phyloP scores from a whole-genome alignment of 345 rosid genomes.

The Acer yangbiense region DNA sequence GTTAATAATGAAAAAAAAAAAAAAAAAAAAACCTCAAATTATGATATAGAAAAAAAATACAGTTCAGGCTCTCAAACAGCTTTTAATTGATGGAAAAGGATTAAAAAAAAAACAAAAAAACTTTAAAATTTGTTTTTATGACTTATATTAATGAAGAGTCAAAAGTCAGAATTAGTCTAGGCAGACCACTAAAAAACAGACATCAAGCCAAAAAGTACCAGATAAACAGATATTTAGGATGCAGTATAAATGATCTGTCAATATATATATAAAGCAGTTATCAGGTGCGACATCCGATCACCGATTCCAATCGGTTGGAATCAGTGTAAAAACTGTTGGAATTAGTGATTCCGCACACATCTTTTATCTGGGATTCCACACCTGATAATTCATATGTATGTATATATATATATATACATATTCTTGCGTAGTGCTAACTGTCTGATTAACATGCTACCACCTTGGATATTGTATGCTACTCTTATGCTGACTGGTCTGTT shows the following conservation, averaged over 20 bases:
- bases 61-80: background rate
- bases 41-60: background rate
- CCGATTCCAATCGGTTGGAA: too few species aligned
- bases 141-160: background rate
- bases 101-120: too few species aligned
- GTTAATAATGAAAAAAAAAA: background rate
- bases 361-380: too few species aligned
- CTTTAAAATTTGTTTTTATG: background rate
- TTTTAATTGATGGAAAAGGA: background rate
- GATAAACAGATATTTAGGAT: too few species aligned
- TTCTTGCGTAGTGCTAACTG: background rate
- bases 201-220: background rate
- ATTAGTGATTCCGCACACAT: too few species aligned
- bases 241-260: too few species aligned
- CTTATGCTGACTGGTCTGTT: background rate
- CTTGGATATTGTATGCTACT: background rate
- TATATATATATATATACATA: too few species aligned
- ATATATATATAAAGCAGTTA: too few species aligned
- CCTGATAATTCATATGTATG: too few species aligned
- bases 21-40: background rate
- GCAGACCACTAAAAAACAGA: background rate
- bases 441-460: background rate
- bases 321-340: too few species aligned
- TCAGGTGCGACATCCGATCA: too few species aligned
- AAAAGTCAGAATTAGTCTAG: conserved; percentile 6